Percentiles rank a stretch among this genome's conserved stretches.
These are phyloP conservation scores for Plasmopara viticola DNA, from an alignment of 352 stramenopile genomes.

Conservation along the genomic window DNA sequence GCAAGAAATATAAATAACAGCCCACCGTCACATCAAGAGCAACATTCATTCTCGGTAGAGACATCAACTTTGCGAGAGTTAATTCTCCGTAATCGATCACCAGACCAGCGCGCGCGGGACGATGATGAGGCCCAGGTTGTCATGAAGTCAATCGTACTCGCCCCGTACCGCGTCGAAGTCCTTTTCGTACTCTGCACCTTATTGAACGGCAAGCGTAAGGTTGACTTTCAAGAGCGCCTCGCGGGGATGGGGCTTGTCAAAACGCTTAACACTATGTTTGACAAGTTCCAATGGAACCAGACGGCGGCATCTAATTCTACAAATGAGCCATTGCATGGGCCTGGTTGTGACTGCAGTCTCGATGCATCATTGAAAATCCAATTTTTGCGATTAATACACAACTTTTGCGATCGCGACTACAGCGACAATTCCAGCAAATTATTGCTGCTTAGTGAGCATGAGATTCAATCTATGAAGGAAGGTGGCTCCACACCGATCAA, in stretches of 20 bases:
- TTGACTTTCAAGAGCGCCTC: constrained; percentile 86
- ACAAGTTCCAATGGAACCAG: constrained; percentile 87
- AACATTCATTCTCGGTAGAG: constrained; percentile 53
- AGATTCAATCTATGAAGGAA: constrained; percentile 49
- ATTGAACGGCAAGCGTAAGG: constrained; percentile 92
- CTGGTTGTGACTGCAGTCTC: constrained; percentile 91
- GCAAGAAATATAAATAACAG: constrained; percentile 6
- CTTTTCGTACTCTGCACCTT: constrained; percentile 95
- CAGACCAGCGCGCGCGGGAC: constrained; percentile 48
- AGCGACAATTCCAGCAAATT: constrained; percentile 78
- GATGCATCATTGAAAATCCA: constrained; percentile 94
- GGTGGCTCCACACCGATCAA: constrained; percentile 43
- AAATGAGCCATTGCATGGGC: constrained; percentile 61
- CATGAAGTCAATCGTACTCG: constrained; percentile 90
- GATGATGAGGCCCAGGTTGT: constrained; percentile 76
- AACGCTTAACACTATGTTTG: constrained; percentile 91
- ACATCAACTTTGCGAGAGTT: constrained; percentile 63
- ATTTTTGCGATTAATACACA: constrained; percentile 93
- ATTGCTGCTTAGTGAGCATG: constrained; percentile 66
- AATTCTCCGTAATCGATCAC: constrained; percentile 60
- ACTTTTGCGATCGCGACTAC: constrained; percentile 94
- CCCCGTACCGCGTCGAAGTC: constrained; percentile 92
- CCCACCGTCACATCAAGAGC: constrained; percentile 21
- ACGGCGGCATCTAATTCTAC: constrained; percentile 32
- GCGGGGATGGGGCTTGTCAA: constrained; percentile 85